Base-by-base conservation (phyloP, 2,329 filamentous ascomycete genomes). In the Colletotrichum sp. region DNA sequence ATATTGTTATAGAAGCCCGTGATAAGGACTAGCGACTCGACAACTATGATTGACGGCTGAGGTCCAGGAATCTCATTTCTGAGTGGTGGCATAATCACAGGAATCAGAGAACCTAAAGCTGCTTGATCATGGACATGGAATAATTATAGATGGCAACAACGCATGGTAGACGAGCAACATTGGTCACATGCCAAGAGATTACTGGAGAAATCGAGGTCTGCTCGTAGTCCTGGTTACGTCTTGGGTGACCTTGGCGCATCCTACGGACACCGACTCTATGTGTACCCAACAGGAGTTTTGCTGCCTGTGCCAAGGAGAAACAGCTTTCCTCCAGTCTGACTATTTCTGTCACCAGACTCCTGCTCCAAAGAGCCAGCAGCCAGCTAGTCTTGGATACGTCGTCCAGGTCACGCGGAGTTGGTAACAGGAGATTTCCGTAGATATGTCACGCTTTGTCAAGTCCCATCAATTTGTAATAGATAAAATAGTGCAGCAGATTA, bases 361-460 rank as follows among this genome's bases (percentile, higher is more conserved):
- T n/a, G 0, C 18, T 0, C 5, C 38, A n/a, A 12, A 12, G 9
- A n/a, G 9, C 5, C 0, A n/a, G n/a, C n/a, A n/a, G n/a, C n/a
- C n/a, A n/a, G n/a, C n/a, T n/a, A n/a, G n/a, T n/a, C n/a, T n/a
- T n/a, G n/a, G n/a, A n/a, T n/a, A n/a, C n/a, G n/a, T n/a, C n/a
- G n/a, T n/a, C n/a, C n/a, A n/a, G n/a, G n/a, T n/a, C n/a, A n/a
- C n/a, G n/a, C n/a, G n/a, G n/a, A n/a, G n/a, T n/a, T n/a, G n/a
- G n/a, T n/a, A n/a, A n/a, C n/a, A n/a, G n/a, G n/a, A n/a, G n/a
- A n/a, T n/a, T n/a, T n/a, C n/a, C n/a, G n/a, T n/a, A n/a, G n/a
- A n/a, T n/a, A n/a, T n/a, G n/a, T n/a, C n/a, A n/a, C n/a, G n/a
- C n/a, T n/a, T n/a, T n/a, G n/a, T n/a, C n/a, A n/a, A n/a, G n/a